phyloP scores from a whole-genome alignment of 2,329 filamentous ascomycete species.

The Paracamarosporium sp. region DNA sequence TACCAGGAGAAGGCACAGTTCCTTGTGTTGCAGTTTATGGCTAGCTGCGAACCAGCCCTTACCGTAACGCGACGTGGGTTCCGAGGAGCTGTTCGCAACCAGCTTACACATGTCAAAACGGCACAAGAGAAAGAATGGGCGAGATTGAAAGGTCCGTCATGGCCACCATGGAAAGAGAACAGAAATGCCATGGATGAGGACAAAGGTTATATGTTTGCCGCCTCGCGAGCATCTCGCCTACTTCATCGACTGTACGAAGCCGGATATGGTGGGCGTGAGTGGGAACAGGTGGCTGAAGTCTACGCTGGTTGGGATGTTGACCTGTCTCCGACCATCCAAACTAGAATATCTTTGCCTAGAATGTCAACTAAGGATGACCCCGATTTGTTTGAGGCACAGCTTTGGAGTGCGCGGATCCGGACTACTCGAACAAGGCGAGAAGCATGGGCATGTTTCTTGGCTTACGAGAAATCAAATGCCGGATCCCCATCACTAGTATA shows the following conservation, averaged over 20 bases:
- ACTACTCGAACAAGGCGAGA: slow-evolving; percentile 67
- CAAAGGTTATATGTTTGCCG: slow-evolving; percentile 62
- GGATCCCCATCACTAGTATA: slow-evolving; percentile 54
- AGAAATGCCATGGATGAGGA: slow-evolving; percentile 66
- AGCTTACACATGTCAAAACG: slow-evolving; percentile 65
- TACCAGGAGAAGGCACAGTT: slow-evolving; percentile 66
- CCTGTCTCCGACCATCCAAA: slow-evolving; percentile 68
- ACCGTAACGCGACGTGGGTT: slow-evolving; percentile 65
- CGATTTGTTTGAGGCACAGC: slow-evolving; percentile 26
- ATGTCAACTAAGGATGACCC: slow-evolving; percentile 13
- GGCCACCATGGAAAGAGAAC: slow-evolving; percentile 71
- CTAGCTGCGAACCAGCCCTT: slow-evolving; percentile 59
- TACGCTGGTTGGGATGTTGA: slow-evolving; percentile 70
- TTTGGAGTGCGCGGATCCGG: slow-evolving; percentile 65
- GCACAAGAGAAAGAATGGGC: slow-evolving; percentile 63
- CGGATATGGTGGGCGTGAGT: slow-evolving; percentile 59
- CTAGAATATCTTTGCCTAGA: slow-evolving; percentile 52
- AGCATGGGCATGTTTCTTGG: slow-evolving; percentile 70
- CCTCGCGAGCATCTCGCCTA: slow-evolving; percentile 63
- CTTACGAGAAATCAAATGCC: slow-evolving; percentile 56
- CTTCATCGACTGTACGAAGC: slow-evolving; percentile 65
- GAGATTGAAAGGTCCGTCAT: slow-evolving; percentile 64
- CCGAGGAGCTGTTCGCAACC: slow-evolving; percentile 61
- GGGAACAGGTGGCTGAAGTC: slow-evolving; percentile 62
- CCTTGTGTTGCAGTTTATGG: slow-evolving; percentile 64